Evolutionary conservation across 139 green algal genomes (phyloP).

Genomic region (Raphidocelis subcapitata): DNA sequence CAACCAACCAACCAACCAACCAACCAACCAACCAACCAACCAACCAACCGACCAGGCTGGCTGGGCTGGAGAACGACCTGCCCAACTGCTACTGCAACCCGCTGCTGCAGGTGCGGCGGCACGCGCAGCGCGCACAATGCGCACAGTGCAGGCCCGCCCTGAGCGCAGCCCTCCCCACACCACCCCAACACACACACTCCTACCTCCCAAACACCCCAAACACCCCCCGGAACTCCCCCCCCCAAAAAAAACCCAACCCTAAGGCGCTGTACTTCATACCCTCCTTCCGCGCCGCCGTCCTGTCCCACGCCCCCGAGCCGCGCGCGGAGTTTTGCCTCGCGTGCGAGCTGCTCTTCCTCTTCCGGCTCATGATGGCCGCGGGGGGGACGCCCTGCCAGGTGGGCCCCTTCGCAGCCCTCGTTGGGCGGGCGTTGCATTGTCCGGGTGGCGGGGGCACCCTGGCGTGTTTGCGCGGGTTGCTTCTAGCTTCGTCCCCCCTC

Average conservation of each 20-base stretch:
- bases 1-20: no score
- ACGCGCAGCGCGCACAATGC: no score
- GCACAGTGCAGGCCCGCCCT: no score
- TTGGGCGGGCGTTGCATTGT: no score
- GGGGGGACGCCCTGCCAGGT: conserved; percentile 72
- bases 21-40: no score
- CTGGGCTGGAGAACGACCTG: conserved; percentile 92
- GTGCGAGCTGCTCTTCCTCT: conserved; percentile 85
- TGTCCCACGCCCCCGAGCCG: conserved; percentile 68
- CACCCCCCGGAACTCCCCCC: no score
- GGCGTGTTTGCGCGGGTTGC: conserved; percentile 30
- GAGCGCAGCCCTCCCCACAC: no score
- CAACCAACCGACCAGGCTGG: conserved; percentile 82
- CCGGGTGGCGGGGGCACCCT: no score
- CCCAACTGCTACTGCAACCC: conserved; percentile 94
- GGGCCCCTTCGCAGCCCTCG: conserved; percentile 8
- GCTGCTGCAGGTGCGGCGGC: conserved; percentile 74
- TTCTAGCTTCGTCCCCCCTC: no score
- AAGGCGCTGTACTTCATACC: conserved; percentile 91
- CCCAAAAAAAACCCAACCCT: no score
- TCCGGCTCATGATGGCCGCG: conserved; percentile 63
- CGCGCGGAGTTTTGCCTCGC: conserved; percentile 86
- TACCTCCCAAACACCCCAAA: no score
- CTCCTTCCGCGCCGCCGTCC: conserved; percentile 53
- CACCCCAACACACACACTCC: no score